phyloP scores from a whole-genome alignment of 2,329 filamentous ascomycete species.

The Aotearoamyces nothofagi region DNA sequence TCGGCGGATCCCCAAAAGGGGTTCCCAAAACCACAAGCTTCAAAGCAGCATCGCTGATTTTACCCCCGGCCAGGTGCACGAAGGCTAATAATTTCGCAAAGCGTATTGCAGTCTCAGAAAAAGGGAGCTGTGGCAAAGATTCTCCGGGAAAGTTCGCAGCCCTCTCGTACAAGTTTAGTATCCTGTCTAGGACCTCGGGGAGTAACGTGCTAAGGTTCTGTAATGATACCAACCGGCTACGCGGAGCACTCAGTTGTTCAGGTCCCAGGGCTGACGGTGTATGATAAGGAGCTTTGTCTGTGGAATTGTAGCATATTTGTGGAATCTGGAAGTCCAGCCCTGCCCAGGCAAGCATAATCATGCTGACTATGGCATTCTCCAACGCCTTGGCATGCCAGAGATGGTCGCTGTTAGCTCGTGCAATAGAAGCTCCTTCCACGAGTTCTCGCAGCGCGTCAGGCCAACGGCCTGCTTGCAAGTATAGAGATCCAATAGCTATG shows the following conservation, averaged over 20 bases:
- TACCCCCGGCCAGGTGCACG: conserved; percentile 49
- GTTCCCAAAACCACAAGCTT: conserved; percentile 51
- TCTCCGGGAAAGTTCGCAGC: conserved; percentile 47
- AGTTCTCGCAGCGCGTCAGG: conserved; percentile 74
- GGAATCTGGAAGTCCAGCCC: conserved; percentile 72
- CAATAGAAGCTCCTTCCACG: conserved; percentile 61
- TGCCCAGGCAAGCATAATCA: conserved; percentile 74
- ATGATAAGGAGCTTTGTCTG: conserved; percentile 17
- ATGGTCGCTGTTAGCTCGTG: conserved; percentile 73
- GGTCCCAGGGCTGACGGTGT: conserved; percentile 6
- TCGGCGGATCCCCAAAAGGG: conserved; percentile 31
- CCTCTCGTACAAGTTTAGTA: conserved; percentile 57
- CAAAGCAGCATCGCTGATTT: conserved; percentile 42
- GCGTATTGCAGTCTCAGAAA: conserved; percentile 59
- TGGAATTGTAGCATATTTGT: conserved; percentile 27
- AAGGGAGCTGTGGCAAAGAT: conserved; percentile 52
- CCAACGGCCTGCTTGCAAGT: conserved; percentile 83
- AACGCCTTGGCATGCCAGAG: conserved; percentile 96
- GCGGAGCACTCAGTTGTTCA: conserved; percentile 17
- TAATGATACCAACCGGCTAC: conserved; percentile 22
- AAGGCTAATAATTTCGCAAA: conserved; percentile 56
- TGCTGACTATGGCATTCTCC: conserved; percentile 70
- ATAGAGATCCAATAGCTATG: conserved; percentile 71
- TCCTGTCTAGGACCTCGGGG: conserved; percentile 61
- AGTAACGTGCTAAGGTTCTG: conserved; percentile 41